These are phyloP conservation scores for Carex myosuroides DNA, from an alignment of 176 grass and related monocot species.

Conservation along the genomic window DNA sequence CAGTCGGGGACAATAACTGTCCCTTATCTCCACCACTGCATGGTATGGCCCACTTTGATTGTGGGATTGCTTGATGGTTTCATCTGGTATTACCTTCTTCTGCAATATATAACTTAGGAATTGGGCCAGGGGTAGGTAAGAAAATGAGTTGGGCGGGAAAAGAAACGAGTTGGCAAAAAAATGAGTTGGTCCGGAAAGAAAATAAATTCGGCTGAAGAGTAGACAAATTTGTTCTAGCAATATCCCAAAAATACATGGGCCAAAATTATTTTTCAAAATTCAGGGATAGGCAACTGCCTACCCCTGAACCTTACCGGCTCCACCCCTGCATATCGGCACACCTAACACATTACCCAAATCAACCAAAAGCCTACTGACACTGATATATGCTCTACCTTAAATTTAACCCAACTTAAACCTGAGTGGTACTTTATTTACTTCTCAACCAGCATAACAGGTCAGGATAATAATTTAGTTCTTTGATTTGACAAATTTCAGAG, in stretches of 20 bases:
- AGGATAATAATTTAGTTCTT: not conserved
- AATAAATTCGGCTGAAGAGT: no score
- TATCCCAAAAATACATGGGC: no score
- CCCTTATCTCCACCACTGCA: not conserved
- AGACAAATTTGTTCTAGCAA: no score
- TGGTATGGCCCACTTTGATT: not conserved
- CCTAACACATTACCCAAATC: not conserved
- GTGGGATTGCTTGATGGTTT: not conserved
- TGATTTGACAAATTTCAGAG: conserved; percentile 34
- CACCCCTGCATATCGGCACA: not conserved
- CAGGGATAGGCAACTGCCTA: no score
- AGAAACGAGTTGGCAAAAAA: no score
- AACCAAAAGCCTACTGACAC: not conserved
- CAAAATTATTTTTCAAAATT: no score
- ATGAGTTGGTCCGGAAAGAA: no score
- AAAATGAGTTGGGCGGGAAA: no score
- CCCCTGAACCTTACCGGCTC: no score
- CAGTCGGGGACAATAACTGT: not conserved
- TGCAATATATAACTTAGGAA: not conserved
- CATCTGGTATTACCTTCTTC: not conserved
- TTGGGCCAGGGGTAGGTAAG: no score
- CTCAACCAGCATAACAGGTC: not conserved
- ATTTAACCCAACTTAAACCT: no score
- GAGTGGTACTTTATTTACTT: not conserved
- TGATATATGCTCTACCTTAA: not conserved